phyloP scores from a whole-genome alignment of 192 early-diverging fungal species.

The Podochytrium sp. region DNA sequence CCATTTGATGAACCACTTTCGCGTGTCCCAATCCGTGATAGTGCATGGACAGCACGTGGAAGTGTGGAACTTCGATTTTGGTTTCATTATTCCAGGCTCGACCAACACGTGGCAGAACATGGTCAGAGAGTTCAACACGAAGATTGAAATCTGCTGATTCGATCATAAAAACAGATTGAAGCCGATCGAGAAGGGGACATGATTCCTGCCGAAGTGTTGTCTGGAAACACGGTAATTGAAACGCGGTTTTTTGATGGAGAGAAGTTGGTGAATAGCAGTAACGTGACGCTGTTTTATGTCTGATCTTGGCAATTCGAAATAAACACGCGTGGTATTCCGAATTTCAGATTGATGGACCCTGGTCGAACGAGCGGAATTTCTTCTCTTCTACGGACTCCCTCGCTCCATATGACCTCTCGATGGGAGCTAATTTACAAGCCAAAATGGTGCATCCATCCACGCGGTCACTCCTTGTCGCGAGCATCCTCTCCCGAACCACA shows the following conservation, averaged over 20 bases:
- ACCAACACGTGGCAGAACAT: conserved; percentile 35
- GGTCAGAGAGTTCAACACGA: background rate
- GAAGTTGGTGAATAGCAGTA: background rate
- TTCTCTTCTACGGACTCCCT: too few species aligned
- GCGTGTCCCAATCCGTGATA: background rate
- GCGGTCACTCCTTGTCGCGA: too few species aligned
- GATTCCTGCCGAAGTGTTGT: conserved; percentile 26
- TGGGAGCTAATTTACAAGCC: too few species aligned
- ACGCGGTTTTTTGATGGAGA: conserved; percentile 19
- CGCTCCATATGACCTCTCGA: too few species aligned
- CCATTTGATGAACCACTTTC: conserved; percentile 7
- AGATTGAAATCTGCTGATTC: background rate
- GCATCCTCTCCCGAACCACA: too few species aligned
- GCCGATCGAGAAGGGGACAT: conserved; percentile 4
- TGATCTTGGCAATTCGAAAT: too few species aligned
- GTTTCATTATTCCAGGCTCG: conserved; percentile 31
- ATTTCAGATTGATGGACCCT: too few species aligned
- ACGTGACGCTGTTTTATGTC: conserved; percentile 16
- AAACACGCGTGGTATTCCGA: too few species aligned
- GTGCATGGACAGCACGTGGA: background rate
- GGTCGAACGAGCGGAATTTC: too few species aligned
- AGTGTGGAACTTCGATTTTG: conserved; percentile 33
- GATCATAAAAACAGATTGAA: background rate
- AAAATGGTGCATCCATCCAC: too few species aligned
- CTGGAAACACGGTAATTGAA: conserved; percentile 23